Percentiles rank a stretch among this genome's conserved stretches.
phyloP scores from a whole-genome alignment of 2,329 filamentous ascomycete genomes.

The Elsinoe australis region DNA sequence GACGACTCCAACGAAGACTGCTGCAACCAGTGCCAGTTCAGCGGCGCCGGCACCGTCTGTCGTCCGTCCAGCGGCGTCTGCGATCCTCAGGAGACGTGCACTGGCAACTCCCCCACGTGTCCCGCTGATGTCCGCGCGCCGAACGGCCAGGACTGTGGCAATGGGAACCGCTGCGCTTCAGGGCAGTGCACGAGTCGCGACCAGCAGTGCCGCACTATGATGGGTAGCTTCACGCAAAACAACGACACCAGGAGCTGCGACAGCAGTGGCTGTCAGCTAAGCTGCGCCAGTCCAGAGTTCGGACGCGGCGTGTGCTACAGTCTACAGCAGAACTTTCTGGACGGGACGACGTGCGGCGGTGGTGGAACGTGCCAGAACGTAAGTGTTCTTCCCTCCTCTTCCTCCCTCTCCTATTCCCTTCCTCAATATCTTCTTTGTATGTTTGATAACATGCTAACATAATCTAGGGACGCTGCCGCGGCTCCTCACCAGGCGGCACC shows the following conservation, averaged over 20 bases:
- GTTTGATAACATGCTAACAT: too few species aligned
- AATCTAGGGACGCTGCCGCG: conserved; percentile 61
- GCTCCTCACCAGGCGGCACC: conserved; percentile 60
- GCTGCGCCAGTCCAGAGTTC: conserved; percentile 65
- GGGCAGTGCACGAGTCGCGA: conserved; percentile 93
- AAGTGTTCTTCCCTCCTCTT: conserved; percentile 27
- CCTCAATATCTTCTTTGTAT: too few species aligned
- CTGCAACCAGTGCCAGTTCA: conserved; percentile 65
- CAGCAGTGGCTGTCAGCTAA: conserved; percentile 62
- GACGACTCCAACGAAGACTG: conserved; percentile 80
- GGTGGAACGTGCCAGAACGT: conserved; percentile 70
- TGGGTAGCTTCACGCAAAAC: conserved; percentile 64
- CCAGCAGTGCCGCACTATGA: conserved; percentile 76
- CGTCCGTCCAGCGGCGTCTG: conserved; percentile 71
- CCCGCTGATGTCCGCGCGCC: conserved; percentile 61
- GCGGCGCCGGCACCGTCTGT: conserved; percentile 63
- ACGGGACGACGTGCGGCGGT: conserved; percentile 76
- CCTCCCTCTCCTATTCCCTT: not conserved
- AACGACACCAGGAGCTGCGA: conserved; percentile 79
- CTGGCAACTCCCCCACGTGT: conserved; percentile 63
- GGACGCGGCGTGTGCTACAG: conserved; percentile 59
- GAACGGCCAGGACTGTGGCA: conserved; percentile 66
- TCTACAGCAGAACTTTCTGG: conserved; percentile 85
- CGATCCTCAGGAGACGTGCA: conserved; percentile 78
- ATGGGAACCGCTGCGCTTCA: conserved; percentile 68